A percentile compares a stretch with the other conserved stretches of the same genome.
These are phyloP conservation scores for Acanthamoeba culbertsoni DNA, from an alignment of 208 protist species.

Conservation along the genomic window DNA sequence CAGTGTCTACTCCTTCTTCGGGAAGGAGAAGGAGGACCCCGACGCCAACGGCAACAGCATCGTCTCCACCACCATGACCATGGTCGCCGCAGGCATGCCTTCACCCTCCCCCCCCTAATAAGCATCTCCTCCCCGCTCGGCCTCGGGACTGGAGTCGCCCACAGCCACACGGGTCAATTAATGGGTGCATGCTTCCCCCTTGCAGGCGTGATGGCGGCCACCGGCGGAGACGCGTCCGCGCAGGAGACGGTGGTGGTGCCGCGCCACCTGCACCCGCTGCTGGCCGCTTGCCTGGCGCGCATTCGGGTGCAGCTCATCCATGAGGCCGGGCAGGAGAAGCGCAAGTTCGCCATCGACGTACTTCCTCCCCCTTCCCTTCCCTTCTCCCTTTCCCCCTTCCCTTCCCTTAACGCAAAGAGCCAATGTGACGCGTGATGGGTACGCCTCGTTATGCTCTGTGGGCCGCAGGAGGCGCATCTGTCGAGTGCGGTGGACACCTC, in stretches of 20 bases:
- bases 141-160: no score
- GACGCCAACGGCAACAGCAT: neutral
- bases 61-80: neutral
- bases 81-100: neutral
- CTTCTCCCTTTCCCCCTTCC: neutral
- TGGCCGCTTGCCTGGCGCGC: neutral
- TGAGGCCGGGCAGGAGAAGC: slow-evolving; percentile 4
- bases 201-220: neutral
- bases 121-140: no score
- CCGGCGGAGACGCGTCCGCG: neutral
- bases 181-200: neutral
- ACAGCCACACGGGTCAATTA: no score
- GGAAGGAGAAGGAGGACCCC: slow-evolving; percentile 10
- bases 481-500: neutral
- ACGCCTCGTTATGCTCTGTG: neutral
- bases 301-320: slow-evolving; percentile 15
- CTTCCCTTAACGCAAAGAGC: no score
- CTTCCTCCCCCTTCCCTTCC: neutral
- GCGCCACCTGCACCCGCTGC: neutral
- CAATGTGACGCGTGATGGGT: no score
- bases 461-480: neutral
- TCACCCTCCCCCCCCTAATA: neutral
- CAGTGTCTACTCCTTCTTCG: neutral
- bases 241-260: neutral
- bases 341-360: slow-evolving; percentile 38